Conservation (phyloP, 2,329 filamentous ascomycete species). For the Neonectria ditissima region DNA sequence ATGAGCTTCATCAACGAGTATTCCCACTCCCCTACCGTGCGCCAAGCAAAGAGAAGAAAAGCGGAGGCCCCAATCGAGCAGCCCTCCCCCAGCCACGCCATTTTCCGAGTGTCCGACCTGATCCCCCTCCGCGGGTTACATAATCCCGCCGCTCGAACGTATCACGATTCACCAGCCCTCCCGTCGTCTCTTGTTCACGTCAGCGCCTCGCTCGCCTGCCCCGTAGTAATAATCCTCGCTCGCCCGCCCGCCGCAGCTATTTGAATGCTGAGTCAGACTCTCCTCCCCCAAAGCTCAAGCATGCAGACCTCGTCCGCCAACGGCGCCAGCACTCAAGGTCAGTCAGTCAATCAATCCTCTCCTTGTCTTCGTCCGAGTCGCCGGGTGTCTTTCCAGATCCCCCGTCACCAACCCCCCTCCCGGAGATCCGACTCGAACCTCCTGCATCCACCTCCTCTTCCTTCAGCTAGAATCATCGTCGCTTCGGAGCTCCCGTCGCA, state of each 20-base stretch:
- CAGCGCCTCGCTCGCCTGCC: conserved; percentile 45
- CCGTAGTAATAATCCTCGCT: conserved; percentile 47
- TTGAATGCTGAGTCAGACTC: conserved; percentile 52
- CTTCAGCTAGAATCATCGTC: background rate
- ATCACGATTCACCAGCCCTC: conserved; percentile 41
- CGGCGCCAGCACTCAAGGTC: conserved; percentile 50
- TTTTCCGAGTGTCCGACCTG: conserved; percentile 45
- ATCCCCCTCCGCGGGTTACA: conserved; percentile 45
- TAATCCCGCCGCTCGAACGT: conserved; percentile 43
- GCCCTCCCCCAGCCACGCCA: conserved; percentile 47
- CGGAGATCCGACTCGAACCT: conserved; percentile 8
- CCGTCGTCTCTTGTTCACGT: conserved; percentile 43
- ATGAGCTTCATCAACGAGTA: conserved; percentile 1
- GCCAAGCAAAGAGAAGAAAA: conserved; percentile 18
- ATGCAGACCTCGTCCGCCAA: conserved; percentile 50
- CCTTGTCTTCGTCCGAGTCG: conserved; percentile 22
- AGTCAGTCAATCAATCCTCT: conserved; percentile 40
- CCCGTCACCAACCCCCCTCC: conserved; percentile 27
- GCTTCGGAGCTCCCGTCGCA: conserved; percentile 7
- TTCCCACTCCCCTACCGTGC: background rate
- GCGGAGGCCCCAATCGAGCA: conserved; percentile 32
- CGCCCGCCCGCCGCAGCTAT: conserved; percentile 36
- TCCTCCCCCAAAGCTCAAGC: conserved; percentile 44
- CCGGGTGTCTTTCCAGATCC: conserved; percentile 24
- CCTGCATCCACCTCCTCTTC: conserved; percentile 8